Evolutionary conservation across 805 yeast genomes (phyloP), one percentile per base, ranked within the genome.

Genomic region (Monosporozyma servazzii): DNA sequence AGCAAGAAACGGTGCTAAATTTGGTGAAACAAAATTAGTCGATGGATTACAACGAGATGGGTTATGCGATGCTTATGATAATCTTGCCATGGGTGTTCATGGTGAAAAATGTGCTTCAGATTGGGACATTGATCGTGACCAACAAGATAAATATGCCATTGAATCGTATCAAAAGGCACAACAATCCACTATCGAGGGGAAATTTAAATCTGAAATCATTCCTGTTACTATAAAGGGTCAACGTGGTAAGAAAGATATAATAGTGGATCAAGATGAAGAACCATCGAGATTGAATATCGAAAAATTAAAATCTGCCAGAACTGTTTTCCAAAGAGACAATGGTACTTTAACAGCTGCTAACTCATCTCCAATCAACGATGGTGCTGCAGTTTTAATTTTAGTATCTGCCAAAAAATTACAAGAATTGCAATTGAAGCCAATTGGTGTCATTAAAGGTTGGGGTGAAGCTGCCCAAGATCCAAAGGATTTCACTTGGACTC

Each of bases 401-500:
- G 93, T 88, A 49, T 86, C 96, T 53, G 97, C 81, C 67, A 74
- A 74, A 56, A 21, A 89, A 90, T 77, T 90, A 62, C 80, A 81
- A 68, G 96, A 90, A 77, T 80, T 89, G 61, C 84, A 85, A 45
- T 75, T 93, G 66, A 88, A 76, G 68, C 99, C 99, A 57, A 68
- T 93, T 56, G 98, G 96, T 54, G 81, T 82, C 70, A 84, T 93
- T 62, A 68, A 79, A 50, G 95, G 96, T 54, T 91, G 96, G 96
- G 99, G 96, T 72, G 99, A 93, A 69, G 98, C 98, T 64, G 99
- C 95, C 52, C 90, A 88, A 69, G 81, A 82, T 44, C 99, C 99
- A 58, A 79, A 85, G 61, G 95, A 90, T 73, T 93, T 93, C 78
- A 91, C 99, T 51, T 86, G 93, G 71, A 89, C 98, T 30, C 99